Conservation (phyloP, 2,329 filamentous ascomycete species). For the Venturiaceae sp. region DNA sequence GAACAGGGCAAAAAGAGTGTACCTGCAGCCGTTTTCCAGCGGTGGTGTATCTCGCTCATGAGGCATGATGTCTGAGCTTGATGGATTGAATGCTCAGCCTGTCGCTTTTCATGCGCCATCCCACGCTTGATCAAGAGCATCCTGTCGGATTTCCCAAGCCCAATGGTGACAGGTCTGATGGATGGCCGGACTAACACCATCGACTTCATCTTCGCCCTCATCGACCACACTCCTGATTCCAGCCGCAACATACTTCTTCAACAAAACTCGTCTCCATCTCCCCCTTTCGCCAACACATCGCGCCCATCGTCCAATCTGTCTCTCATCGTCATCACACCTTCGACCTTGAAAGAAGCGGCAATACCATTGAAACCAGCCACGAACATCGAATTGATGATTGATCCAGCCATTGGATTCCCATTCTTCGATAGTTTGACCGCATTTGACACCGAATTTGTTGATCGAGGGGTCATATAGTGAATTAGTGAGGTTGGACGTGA, state of each 20-base stretch:
- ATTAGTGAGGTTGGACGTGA: constrained; percentile 29
- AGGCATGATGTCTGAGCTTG: too few species aligned
- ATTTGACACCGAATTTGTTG: constrained; percentile 44
- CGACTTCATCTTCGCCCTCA: constrained; percentile 27
- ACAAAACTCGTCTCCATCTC: constrained; percentile 38
- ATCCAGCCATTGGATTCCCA: constrained; percentile 49
- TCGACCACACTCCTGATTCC: constrained; percentile 42
- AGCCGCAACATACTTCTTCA: constrained; percentile 41
- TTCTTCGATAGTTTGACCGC: constrained; percentile 44
- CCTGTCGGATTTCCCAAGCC: constrained; percentile 43
- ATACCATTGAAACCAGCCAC: constrained; percentile 51
- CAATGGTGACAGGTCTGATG: constrained; percentile 50
- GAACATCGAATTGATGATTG: constrained; percentile 39
- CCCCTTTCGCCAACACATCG: constrained; percentile 43
- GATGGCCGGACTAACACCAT: constrained; percentile 41
- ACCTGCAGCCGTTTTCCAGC: too few species aligned
- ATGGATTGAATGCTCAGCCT: not conserved
- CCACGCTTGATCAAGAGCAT: constrained; percentile 41
- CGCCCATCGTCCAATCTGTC: constrained; percentile 42
- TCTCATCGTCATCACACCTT: constrained; percentile 39
- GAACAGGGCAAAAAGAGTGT: too few species aligned
- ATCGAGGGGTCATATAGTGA: constrained; percentile 34
- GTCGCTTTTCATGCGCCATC: constrained; percentile 3
- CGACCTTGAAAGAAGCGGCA: constrained; percentile 41
- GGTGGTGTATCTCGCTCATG: too few species aligned